Base-by-base conservation (phyloP, 495 filamentous ascomycete species). In the Annulohypoxylon maeteangense region DNA sequence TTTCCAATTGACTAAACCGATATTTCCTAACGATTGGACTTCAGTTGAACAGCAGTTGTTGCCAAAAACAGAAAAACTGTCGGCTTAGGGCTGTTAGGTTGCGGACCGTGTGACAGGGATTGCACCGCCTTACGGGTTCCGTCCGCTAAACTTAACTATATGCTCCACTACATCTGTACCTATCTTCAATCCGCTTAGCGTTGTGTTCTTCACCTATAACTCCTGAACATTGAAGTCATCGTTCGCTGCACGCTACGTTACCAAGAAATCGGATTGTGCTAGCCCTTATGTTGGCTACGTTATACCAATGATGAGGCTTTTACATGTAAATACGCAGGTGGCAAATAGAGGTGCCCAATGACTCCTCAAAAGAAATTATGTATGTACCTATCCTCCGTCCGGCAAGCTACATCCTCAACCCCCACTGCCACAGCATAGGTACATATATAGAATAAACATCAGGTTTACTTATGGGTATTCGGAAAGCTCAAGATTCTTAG, bases 31-130 rank as follows among this genome's bases (percentile, higher is more conserved):
- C 38, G 59, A 72, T 51, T 64, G 64, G 60, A 55, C 70, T 68
- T 38, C 55, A 61, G 51, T 32, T 64, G 70, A 32, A 48, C 18
- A 23, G 45, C 22, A 23, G 45, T 48, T 48, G 45, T 23, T 72
- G 64, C 69, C 69, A 72, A 72, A 68, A 72, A 63, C 51, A 62
- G 64, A 68, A 53, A 56, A 53, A 58, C 12, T 4, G 67, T 65
- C 54, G 64, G 65, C 25, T 57, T 57, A 32, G 27, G 50, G 23
- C 51, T 50, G 45, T 23, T 48, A 61, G 65, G 65, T 68, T 68
- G 65, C 65, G 65, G 70, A 12, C 70, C 64, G 70, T 64, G 34
- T 20, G 66, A 67, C 69, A 63, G 31, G 69, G 69, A 53, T 62
- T 18, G 31, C 60, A 45, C 47, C 11, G 56, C 58, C 56, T n/a